Conservation (phyloP, 169 alveolate genomes). For the Plasmodium cynomolgi region DNA sequence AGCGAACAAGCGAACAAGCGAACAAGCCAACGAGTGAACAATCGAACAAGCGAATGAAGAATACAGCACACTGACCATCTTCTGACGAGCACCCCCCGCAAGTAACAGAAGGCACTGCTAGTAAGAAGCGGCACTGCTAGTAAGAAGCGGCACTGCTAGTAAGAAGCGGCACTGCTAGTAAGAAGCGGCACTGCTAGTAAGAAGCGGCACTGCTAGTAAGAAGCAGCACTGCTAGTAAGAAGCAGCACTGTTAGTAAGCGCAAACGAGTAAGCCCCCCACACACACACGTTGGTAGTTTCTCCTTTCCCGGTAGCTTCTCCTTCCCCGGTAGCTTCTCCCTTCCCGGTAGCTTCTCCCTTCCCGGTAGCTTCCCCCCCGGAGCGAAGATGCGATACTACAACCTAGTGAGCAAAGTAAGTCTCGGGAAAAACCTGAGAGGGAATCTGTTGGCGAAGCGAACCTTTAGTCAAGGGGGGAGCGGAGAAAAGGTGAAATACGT, state of each 20-base stretch:
- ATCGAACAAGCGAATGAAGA: too few relatives aligned
- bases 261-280: not conserved
- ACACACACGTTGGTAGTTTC: not conserved
- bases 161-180: not conserved
- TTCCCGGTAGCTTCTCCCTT: not conserved
- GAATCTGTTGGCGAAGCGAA: not conserved
- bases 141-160: too few relatives aligned
- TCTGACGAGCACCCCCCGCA: not conserved
- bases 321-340: not conserved
- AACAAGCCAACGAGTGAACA: too few relatives aligned
- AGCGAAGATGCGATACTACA: not conserved
- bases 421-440: not conserved
- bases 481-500: conserved; percentile 19
- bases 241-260: not conserved
- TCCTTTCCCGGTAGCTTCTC: not conserved
- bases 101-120: not conserved
- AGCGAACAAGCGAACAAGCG: too few relatives aligned
- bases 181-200: not conserved
- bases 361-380: not conserved
- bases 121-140: not conserved
- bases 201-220: not conserved
- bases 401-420: not conserved
- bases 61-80: not conserved
- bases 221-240: not conserved
- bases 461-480: not conserved